Percentiles rank a stretch among this genome's conserved stretches.
phyloP scores from a whole-genome alignment of 208 protist genomes.

The Trypanosoma avium region DNA sequence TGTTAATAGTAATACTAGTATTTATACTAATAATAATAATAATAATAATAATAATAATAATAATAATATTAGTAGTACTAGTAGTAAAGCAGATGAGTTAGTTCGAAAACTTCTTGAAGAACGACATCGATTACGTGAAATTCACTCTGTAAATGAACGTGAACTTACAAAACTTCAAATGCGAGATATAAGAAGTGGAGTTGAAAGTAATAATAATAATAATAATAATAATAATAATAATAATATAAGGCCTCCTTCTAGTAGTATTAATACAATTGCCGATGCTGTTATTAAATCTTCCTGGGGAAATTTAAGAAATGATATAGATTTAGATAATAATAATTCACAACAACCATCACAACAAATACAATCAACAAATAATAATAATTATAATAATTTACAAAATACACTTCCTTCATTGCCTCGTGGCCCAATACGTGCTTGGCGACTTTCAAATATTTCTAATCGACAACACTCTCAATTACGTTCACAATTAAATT shows the following conservation, averaged over 20 bases:
- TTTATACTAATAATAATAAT: too few relatives aligned
- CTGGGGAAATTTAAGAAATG: conserved; percentile 8
- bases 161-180: neutral
- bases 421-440: neutral
- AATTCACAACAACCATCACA: neutral
- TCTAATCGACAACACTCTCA: neutral
- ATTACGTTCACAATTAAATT: neutral
- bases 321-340: neutral
- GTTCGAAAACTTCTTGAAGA: neutral
- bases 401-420: too few relatives aligned
- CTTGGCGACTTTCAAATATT: too few relatives aligned
- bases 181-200: neutral
- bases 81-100: neutral
- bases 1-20: too few relatives aligned
- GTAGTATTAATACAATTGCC: neutral
- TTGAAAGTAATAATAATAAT: neutral
- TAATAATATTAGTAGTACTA: neutral
- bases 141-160: neutral
- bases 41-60: too few relatives aligned
- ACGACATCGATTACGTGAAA: neutral
- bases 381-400: too few relatives aligned
- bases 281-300: conserved; percentile 20
- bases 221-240: neutral
- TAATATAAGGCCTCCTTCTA: neutral
- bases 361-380: too few relatives aligned